Conservation (phyloP, 331 rosid genomes). For the Dryas integrifolia region DNA sequence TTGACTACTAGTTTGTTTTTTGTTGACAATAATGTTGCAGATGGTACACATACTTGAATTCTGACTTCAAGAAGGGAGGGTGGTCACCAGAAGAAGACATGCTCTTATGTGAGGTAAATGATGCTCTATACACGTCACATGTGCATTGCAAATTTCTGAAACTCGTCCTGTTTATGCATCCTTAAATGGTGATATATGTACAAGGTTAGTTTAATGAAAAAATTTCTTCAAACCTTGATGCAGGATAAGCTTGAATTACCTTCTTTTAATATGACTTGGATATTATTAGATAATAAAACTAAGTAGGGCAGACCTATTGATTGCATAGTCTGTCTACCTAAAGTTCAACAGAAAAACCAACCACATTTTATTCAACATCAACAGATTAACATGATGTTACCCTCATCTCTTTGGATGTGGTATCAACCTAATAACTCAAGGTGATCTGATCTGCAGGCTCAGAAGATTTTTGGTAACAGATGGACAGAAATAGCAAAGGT, state of each 20-base stretch:
- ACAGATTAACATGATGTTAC: conserved; percentile 1
- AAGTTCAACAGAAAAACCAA: conserved; percentile 16
- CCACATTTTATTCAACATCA: not conserved
- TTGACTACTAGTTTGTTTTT: conserved; percentile 22
- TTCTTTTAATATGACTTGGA: not conserved
- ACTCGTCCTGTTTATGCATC: conserved; percentile 4
- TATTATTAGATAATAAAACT: not conserved
- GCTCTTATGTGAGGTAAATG: conserved; percentile 89
- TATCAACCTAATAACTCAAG: conserved; percentile 33
- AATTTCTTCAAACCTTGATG: conserved; percentile 1
- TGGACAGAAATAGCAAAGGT: conserved; percentile 99
- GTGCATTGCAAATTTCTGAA: not conserved
- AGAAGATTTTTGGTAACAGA: conserved; percentile 87
- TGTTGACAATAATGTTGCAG: conserved; percentile 43
- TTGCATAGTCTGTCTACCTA: conserved; percentile 17
- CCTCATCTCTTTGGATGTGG: conserved; percentile 27
- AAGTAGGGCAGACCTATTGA: conserved; percentile 12
- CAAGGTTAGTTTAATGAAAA: conserved; percentile 6
- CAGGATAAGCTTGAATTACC: not conserved
- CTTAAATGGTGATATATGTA: not conserved
- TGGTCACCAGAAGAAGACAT: conserved; percentile 98
- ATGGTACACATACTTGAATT: conserved; percentile 98
- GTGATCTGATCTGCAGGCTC: conserved; percentile 66
- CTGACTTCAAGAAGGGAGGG: conserved; percentile 98
- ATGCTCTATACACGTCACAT: not conserved